These are phyloP conservation scores for Aspergillus affinis DNA, from an alignment of 495 filamentous ascomycete species.

Conservation along the genomic window DNA sequence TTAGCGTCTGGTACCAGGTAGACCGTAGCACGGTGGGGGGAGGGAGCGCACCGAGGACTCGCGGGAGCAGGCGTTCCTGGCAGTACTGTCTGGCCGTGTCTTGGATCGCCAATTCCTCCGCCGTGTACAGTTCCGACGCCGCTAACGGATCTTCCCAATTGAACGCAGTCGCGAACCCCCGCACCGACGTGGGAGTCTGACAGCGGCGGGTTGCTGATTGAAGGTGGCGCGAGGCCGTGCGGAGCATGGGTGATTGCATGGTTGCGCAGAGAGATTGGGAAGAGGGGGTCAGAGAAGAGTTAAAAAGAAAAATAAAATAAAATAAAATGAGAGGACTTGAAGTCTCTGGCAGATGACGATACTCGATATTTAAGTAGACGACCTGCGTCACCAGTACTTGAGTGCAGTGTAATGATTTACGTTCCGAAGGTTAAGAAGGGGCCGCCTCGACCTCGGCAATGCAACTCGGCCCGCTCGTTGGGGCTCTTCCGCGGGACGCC, in stretches of 20 bases:
- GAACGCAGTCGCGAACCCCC: conserved; percentile 61
- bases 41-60: conserved; percentile 73
- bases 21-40: neutral
- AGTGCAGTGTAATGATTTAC: neutral
- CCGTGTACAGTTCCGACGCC: conserved; percentile 70
- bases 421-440: neutral
- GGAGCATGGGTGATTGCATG: conserved; percentile 42
- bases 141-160: conserved; percentile 91
- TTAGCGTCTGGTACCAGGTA: neutral
- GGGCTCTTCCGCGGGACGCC: no score
- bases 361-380: neutral
- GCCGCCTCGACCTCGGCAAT: neutral
- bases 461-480: neutral
- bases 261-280: conserved; percentile 11
- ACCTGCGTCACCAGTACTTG: neutral
- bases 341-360: neutral
- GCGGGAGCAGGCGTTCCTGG: conserved; percentile 80
- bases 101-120: conserved; percentile 85
- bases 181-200: conserved; percentile 13
- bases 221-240: conserved; percentile 36
- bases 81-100: conserved; percentile 91
- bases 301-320: neutral
- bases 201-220: conserved; percentile 21
- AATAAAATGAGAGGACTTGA: neutral
- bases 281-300: conserved; percentile 4